A percentile compares a stretch with the other conserved stretches of the same genome.
Conservation (phyloP, 768 basidiomycete genomes). For the Russula sp. region DNA sequence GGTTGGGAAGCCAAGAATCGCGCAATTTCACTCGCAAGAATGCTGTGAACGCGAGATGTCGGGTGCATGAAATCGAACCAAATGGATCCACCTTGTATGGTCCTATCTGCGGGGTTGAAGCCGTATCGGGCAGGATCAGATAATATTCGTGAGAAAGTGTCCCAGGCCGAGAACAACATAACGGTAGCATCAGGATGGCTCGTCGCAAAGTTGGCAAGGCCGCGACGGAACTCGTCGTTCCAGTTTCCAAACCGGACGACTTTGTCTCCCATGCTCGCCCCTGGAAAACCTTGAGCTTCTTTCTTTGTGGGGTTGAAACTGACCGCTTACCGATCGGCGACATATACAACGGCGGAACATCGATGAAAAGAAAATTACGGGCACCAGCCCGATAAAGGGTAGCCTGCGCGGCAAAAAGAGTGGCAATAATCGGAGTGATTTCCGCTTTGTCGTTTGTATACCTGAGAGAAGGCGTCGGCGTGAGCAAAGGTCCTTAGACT, state of each 20-base stretch:
- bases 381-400: slow-evolving; percentile 39
- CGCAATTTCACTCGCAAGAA: slow-evolving; percentile 15
- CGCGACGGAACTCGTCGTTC: slow-evolving; percentile 13
- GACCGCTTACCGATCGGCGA: slow-evolving; percentile 32
- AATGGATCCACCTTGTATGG: slow-evolving; percentile 11
- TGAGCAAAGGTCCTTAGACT: slow-evolving; percentile 24
- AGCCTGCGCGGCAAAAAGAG: slow-evolving; percentile 38
- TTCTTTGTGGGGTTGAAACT: background rate
- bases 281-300: background rate
- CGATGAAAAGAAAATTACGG: slow-evolving; percentile 48
- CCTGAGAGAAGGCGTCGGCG: slow-evolving; percentile 14
- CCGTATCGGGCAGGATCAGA: slow-evolving; percentile 22
- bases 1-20: slow-evolving; percentile 10
- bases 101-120: slow-evolving; percentile 15
- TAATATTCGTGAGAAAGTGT: slow-evolving; percentile 24
- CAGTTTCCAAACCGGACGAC: slow-evolving; percentile 15
- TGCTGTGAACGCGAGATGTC: slow-evolving; percentile 13
- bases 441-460: slow-evolving; percentile 9
- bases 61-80: slow-evolving; percentile 21
- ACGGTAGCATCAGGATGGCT: slow-evolving; percentile 24
- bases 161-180: slow-evolving; percentile 24
- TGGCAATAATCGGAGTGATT: slow-evolving; percentile 17
- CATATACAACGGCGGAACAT: slow-evolving; percentile 44
- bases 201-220: slow-evolving; percentile 19
- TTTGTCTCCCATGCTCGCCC: slow-evolving; percentile 10